phyloP scores from a whole-genome alignment of 805 yeast species.

The Barnettozyma populi region DNA sequence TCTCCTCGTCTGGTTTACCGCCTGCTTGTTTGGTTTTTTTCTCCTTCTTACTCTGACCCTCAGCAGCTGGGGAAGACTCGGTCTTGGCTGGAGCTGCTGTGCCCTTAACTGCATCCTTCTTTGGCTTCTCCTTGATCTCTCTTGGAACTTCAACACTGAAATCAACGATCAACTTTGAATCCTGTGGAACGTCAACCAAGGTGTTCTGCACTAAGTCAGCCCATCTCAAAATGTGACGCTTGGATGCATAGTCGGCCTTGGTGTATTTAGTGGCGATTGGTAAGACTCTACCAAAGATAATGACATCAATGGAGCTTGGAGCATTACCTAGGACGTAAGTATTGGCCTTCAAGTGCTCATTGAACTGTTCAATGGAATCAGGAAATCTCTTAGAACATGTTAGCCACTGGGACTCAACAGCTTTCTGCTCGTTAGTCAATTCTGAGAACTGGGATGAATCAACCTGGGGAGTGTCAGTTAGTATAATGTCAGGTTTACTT shows the following conservation, averaged over 20 bases:
- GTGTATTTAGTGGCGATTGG: constrained; percentile 56
- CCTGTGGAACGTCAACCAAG: constrained; percentile 46
- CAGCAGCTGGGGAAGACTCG: constrained; percentile 21
- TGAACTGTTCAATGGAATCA: constrained; percentile 50
- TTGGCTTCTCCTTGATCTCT: constrained; percentile 57
- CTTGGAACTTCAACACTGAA: constrained; percentile 63
- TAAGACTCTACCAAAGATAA: constrained; percentile 59
- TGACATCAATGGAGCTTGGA: constrained; percentile 67
- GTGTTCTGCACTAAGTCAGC: constrained; percentile 77
- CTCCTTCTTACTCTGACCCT: constrained; percentile 33
- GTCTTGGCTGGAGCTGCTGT: constrained; percentile 20
- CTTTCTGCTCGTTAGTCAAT: constrained; percentile 47
- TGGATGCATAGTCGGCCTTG: constrained; percentile 46
- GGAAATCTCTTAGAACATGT: constrained; percentile 65
- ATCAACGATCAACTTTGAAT: constrained; percentile 52
- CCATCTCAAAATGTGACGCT: constrained; percentile 92
- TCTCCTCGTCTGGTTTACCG: constrained; percentile 45
- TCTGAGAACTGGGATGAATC: constrained; percentile 23
- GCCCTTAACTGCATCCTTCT: constrained; percentile 36
- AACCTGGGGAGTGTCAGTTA: constrained; percentile 12
- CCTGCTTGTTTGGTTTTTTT: constrained; percentile 33
- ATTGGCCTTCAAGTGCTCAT: constrained; percentile 58
- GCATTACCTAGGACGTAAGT: constrained; percentile 67
- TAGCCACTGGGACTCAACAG: constrained; percentile 73
- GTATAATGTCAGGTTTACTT: neutral